Percentiles rank a stretch among this genome's conserved stretches.
Evolutionary conservation across 2,329 filamentous ascomycete species (phyloP).

Genomic region (Botrytis cinerea): DNA sequence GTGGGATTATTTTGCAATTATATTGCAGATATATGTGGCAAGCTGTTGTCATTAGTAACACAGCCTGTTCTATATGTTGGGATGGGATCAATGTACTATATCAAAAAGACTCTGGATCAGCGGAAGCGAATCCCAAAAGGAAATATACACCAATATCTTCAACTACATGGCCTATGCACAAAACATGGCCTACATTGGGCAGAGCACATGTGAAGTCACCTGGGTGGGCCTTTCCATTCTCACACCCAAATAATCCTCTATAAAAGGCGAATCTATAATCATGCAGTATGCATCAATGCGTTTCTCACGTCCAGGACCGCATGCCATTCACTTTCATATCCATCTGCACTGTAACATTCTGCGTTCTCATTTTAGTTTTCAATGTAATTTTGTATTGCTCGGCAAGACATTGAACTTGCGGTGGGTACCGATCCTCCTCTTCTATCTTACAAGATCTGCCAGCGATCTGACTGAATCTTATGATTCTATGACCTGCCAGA

Average conservation of each 20-base stretch:
- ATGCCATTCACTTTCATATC: background rate
- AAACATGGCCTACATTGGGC: background rate
- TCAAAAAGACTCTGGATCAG: constrained; percentile 1
- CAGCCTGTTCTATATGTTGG: constrained; percentile 4
- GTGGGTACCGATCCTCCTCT: background rate
- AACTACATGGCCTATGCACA: background rate
- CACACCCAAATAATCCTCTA: background rate
- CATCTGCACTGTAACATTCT: background rate
- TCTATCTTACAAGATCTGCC: constrained; percentile 14
- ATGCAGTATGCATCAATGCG: background rate
- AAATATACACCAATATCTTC: background rate
- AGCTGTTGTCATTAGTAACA: constrained; percentile 1
- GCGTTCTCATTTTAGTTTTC: background rate
- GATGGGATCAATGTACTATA: constrained; percentile 21
- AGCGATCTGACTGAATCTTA: background rate
- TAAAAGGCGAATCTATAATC: background rate
- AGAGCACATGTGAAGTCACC: constrained; percentile 3
- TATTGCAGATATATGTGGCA: background rate
- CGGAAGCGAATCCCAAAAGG: background rate
- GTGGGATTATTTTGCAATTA: background rate
- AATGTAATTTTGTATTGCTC: constrained; percentile 17
- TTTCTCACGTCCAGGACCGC: background rate
- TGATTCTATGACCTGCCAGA: background rate
- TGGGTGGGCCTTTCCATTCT: constrained; percentile 5
- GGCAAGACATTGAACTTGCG: constrained; percentile 9